Base-by-base conservation (phyloP, 2,329 filamentous ascomycete genomes). In the Alternaria sp. region DNA sequence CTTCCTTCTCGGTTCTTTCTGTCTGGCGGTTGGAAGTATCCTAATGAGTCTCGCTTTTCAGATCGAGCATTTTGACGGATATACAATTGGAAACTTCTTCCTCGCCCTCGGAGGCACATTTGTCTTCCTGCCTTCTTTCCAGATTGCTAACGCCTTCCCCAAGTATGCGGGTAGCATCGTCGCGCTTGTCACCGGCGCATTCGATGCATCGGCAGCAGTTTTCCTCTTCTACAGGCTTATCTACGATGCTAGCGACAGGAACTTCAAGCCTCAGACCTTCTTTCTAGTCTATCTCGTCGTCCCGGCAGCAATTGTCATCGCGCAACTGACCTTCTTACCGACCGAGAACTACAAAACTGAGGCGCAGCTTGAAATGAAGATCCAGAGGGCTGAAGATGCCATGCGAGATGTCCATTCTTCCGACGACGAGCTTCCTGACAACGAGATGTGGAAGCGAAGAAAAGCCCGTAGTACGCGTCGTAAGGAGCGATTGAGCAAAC, bases 141-240 rank as follows among this genome's bases (percentile, higher is more conserved):
- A 95, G 75, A 86, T 95, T 40, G 93, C 91, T 40, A 95, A 95
- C 76, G 89, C 92, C 3, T 94, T 96, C 73, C 92, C 92, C 1
- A 85, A 85, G 51, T 86, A 90, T 72, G 91, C 91, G 1, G 92
- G 92, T 2, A 81, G 92, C n/a, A 92, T 96, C 64, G 82, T 96
- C 9, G 92, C 92, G 2, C 83, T 93, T 34, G 80, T 96, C 54
- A 94, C 92, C 0, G 92, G 92, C 6, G 91, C 92, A 5, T 96
- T 95, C 75, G 92, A 96, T 77, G 89, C 91, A 1, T 94, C 91
- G 1, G 93, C 90, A 66, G 91, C 91, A 5, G 78, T 94, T 5
- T 94, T 94, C 69, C 83, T 94, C 18, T 74, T 91, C 32, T 94
- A 94, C 78, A 87, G 91, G 30, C 78, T 94, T 41, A 77, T 91